phyloP scores from a whole-genome alignment of 345 rosid species.

The Cardamine chenopodiifolia region DNA sequence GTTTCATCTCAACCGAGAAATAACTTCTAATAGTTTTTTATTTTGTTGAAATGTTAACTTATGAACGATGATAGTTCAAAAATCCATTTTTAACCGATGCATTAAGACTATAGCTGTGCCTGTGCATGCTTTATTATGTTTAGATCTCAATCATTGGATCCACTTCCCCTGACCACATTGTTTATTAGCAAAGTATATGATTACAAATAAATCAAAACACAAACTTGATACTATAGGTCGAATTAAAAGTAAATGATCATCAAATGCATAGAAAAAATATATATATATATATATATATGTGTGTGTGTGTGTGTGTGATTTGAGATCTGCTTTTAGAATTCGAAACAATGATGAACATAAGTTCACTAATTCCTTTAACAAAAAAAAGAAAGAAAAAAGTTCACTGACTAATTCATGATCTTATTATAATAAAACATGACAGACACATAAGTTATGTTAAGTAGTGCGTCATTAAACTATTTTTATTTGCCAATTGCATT shows the following conservation, averaged over 20 bases:
- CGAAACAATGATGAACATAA: constrained; percentile 34
- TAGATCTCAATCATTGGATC: constrained; percentile 25
- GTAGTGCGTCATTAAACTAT: constrained; percentile 20
- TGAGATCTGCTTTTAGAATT: constrained; percentile 27
- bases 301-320: no score
- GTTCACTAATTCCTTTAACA: no score
- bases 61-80: no score
- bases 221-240: background rate
- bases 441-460: constrained; percentile 14
- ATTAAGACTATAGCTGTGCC: no score
- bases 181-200: constrained; percentile 24
- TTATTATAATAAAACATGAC: constrained; percentile 23
- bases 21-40: no score
- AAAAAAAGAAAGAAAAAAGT: no score
- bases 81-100: background rate
- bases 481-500: background rate
- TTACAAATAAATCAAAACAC: background rate
- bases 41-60: no score
- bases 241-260: background rate
- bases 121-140: background rate
- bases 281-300: no score
- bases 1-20: no score
- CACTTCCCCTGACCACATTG: constrained; percentile 25
- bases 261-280: background rate
- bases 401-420: constrained; percentile 24